A percentile compares a stretch with the other conserved stretches of the same genome.
Evolutionary conservation across 441 rosid genomes (phyloP).

Genomic region (California macrophylla): DNA sequence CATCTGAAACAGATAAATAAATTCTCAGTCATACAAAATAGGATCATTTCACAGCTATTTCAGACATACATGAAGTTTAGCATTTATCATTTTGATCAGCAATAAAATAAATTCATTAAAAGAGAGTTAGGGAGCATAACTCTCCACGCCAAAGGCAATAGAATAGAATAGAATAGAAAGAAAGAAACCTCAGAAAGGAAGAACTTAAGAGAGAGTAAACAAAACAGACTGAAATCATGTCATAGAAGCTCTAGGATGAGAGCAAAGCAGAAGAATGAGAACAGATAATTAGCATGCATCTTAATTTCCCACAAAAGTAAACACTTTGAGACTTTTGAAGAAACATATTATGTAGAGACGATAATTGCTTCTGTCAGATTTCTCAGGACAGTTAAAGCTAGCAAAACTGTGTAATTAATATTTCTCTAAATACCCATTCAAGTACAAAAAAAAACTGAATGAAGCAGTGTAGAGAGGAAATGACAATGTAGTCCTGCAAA

Average conservation of each 20-base stretch:
- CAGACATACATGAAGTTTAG: background rate
- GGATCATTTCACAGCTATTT: background rate
- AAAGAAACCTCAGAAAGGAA: too few relatives aligned
- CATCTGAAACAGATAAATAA: slow-evolving; percentile 39
- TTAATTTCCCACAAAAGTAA: background rate
- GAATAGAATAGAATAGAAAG: too few relatives aligned
- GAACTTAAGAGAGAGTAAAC: too few relatives aligned
- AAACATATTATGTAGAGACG: background rate
- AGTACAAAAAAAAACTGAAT: background rate
- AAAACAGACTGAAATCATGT: too few relatives aligned
- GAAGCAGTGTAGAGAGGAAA: background rate
- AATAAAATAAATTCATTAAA: too few relatives aligned
- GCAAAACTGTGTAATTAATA: background rate
- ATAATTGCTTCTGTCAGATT: background rate
- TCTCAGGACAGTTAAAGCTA: background rate
- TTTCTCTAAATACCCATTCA: background rate
- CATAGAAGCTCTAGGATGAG: too few relatives aligned
- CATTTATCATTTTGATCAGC: too few relatives aligned
- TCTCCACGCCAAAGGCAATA: too few relatives aligned
- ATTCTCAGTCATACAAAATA: background rate
- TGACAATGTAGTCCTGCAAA: background rate
- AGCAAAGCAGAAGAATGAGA: too few relatives aligned
- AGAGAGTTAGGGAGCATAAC: too few relatives aligned
- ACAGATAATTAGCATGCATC: too few relatives aligned
- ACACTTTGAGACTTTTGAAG: background rate